phyloP scores from a whole-genome alignment of 345 rosid species.

The Mallotus nudiflorus region DNA sequence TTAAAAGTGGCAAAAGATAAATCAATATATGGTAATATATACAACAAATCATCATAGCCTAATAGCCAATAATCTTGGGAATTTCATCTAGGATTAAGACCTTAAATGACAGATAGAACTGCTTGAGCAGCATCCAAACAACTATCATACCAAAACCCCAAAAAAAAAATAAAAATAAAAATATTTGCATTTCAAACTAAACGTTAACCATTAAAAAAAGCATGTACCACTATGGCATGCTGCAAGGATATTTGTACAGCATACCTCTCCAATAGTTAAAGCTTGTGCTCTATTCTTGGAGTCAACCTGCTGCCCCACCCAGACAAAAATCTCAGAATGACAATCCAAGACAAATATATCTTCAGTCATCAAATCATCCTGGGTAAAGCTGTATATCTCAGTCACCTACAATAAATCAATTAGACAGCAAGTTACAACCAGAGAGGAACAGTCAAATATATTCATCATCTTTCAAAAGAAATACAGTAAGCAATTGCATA shows the following conservation, averaged over 20 bases:
- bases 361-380: conserved; percentile 99
- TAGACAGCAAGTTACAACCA: conserved; percentile 14
- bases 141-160: neutral
- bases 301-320: conserved; percentile 96
- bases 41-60: neutral
- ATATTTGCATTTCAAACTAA: neutral
- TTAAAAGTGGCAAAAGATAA: conserved; percentile 3
- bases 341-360: conserved; percentile 91
- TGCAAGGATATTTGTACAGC: conserved; percentile 1
- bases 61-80: no score
- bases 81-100: neutral
- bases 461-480: neutral
- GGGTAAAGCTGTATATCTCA: conserved; percentile 84
- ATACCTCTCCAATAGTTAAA: conserved; percentile 85
- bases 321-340: conserved; percentile 80
- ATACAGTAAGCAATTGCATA: neutral
- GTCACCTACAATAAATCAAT: conserved; percentile 53
- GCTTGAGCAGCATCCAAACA: neutral
- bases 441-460: no score
- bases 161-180: no score
- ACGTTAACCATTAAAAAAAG: neutral
- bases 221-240: neutral
- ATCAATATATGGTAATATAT: conserved; percentile 6
- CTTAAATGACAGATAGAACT: neutral
- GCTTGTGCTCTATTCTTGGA: conserved; percentile 65